Evolutionary conservation across 1,284 basidiomycete species (phyloP), one percentile per base, ranked within the genome.

Genomic region (Ceratobasidium sp.): DNA sequence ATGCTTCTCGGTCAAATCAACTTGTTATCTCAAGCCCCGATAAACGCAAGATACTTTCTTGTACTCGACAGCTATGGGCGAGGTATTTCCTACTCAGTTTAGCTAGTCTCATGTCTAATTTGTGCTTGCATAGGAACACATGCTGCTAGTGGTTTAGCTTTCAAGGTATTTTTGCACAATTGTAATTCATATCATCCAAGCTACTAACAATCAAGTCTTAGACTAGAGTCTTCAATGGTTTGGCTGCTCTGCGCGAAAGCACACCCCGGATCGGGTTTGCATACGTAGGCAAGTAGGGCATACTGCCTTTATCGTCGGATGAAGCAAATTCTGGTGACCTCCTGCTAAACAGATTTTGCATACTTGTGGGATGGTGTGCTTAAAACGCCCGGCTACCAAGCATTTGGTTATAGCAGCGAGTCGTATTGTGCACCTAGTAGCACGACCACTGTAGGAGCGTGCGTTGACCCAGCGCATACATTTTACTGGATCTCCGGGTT

Each of bases 401-500:
- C 40, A 0, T 73, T 73, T 62, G 70, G 70, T 13, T 73, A 73
- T 22, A 73, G 61, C 32, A 73, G 70, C 44, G 62, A 37, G 8
- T 17, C 1, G 15, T 62, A 51, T 15, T 73, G 70, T n/a, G 37
- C 70, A 7, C 57, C 57, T 3, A 73, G 44, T 44, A 62, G 57
- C 51, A 73, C 70, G 9, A 51, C 57, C 32, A 62, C 70, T 3
- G 70, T 51, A 8, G 70, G 70, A 22, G 57, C 57, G 9, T 73
- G 70, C 44, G 25, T 37, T 2, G 70, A 73, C 22, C 70, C 70
- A 29, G 70, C 57, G 19, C 70, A 73, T 52, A 73, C 70, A 61
- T 73, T 73, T 29, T 73, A 62, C 17, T 73, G 70, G 70, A 73
- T 73, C 40, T 32, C 46, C 25, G 70, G 70, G 70, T 62, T 22